Conservation (phyloP, 2,329 filamentous ascomycete species). For the Nothopassalora personata region DNA sequence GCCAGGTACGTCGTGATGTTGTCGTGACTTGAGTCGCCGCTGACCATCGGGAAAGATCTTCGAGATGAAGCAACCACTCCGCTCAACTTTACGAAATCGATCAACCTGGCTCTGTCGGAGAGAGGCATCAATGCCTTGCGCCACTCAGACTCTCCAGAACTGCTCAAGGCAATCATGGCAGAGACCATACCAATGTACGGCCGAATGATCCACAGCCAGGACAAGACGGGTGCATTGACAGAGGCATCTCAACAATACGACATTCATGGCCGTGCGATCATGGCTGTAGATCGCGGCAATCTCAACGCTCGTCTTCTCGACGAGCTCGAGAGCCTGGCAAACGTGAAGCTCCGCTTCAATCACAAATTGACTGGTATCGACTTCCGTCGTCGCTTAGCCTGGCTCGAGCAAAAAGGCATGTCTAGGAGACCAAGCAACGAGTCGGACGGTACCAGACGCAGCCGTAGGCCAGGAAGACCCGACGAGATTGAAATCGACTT, state of each 20-base stretch:
- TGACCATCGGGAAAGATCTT: constrained; percentile 60
- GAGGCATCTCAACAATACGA: constrained; percentile 87
- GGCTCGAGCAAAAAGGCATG: constrained; percentile 62
- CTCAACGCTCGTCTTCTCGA: constrained; percentile 82
- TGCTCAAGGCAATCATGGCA: constrained; percentile 68
- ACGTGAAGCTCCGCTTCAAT: constrained; percentile 87
- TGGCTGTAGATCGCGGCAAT: constrained; percentile 75
- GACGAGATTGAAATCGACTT: constrained; percentile 77
- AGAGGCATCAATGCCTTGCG: constrained; percentile 85
- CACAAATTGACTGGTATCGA: constrained; percentile 90
- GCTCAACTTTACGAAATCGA: constrained; percentile 96
- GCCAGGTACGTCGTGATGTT: constrained; percentile 59
- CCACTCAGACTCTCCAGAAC: constrained; percentile 58
- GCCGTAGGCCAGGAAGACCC: constrained; percentile 21
- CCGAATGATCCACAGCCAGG: constrained; percentile 85
- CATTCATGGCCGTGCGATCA: constrained; percentile 74
- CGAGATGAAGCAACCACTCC: constrained; percentile 76
- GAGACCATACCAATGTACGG: constrained; percentile 89
- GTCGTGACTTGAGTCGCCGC: background rate
- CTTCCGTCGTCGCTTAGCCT: constrained; percentile 71
- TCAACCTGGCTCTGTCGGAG: constrained; percentile 92
- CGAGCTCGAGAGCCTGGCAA: constrained; percentile 73
- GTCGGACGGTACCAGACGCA: constrained; percentile 16
- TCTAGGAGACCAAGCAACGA: constrained; percentile 16
- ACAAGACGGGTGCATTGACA: constrained; percentile 60